phyloP scores from a whole-genome alignment of 108 stramenopile genomes.

The Schizochytrium sp. region DNA sequence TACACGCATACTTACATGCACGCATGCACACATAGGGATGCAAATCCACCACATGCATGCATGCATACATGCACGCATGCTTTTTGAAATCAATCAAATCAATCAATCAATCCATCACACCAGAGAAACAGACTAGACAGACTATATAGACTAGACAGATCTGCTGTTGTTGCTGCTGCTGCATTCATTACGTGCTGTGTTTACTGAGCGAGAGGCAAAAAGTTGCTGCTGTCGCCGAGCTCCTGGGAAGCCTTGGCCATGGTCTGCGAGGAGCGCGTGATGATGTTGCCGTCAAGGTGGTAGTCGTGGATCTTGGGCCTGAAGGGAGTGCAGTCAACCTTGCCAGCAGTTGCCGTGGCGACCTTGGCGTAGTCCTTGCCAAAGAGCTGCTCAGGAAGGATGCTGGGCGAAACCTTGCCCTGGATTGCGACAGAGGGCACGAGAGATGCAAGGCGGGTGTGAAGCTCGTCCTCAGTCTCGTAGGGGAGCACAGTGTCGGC shows the following conservation, averaged over 20 bases:
- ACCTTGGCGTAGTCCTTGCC: slow-evolving; percentile 52
- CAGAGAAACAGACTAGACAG: no score
- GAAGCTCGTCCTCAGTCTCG: slow-evolving; percentile 68
- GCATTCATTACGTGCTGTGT: background rate
- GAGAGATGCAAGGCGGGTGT: slow-evolving; percentile 68
- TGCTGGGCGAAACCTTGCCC: slow-evolving; percentile 64
- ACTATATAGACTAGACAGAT: no score
- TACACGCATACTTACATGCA: no score
- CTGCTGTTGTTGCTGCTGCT: no score
- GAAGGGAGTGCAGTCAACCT: slow-evolving; percentile 66
- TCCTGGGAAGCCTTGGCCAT: slow-evolving; percentile 71
- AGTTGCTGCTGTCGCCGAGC: slow-evolving; percentile 65
- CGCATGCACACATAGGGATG: no score
- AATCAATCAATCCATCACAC: no score
- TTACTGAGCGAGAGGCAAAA: slow-evolving; percentile 22
- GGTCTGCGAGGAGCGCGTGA: slow-evolving; percentile 68
- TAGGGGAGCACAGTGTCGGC: slow-evolving; percentile 66
- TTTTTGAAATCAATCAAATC: no score
- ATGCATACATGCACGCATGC: no score
- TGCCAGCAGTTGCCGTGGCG: slow-evolving; percentile 62
- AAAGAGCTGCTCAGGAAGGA: slow-evolving; percentile 53
- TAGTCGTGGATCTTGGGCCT: slow-evolving; percentile 68
- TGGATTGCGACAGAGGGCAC: slow-evolving; percentile 63
- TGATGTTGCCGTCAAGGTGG: slow-evolving; percentile 69
- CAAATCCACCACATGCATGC: no score